These are phyloP conservation scores for Bertia moriformis DNA, from an alignment of 2,329 filamentous ascomycete species.

Conservation along the genomic window DNA sequence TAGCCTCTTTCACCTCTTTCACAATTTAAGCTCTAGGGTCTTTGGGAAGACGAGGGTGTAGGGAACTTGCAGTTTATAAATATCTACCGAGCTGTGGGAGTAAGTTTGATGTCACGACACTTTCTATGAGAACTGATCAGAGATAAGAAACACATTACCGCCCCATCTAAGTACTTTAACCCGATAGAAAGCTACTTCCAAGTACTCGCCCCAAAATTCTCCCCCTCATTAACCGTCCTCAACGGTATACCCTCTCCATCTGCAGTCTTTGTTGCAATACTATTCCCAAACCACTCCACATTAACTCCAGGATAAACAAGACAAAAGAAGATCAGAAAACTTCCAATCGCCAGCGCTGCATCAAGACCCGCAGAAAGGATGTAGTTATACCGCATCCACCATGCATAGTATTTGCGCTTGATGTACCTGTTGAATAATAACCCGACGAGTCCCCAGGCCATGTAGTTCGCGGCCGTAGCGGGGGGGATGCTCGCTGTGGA, in stretches of 20 bases:
- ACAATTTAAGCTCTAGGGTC: no score
- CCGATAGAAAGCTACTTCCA: no score
- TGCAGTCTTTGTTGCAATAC: background rate
- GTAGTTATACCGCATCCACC: slow-evolving; percentile 42
- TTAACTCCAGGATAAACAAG: background rate
- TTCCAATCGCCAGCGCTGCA: slow-evolving; percentile 28
- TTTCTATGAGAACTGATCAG: no score
- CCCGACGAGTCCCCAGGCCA: slow-evolving; percentile 32
- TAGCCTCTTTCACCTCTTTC: no score
- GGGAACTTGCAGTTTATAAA: no score
- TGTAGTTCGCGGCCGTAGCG: slow-evolving; percentile 29
- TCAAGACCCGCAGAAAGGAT: slow-evolving; percentile 36
- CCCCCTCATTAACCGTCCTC: background rate
- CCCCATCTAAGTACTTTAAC: no score
- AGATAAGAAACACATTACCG: no score
- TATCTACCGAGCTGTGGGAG: no score
- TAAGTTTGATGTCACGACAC: no score
- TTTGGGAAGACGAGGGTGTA: no score
- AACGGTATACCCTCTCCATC: background rate
- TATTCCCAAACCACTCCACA: background rate
- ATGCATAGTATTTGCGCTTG: slow-evolving; percentile 26
- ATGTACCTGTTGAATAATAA: slow-evolving; percentile 34
- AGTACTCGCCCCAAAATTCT: background rate
- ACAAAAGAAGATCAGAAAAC: slow-evolving; percentile 33
- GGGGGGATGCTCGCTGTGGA: background rate